Base-by-base conservation (phyloP, 106 monocot species). In the Iris macrosiphon region DNA sequence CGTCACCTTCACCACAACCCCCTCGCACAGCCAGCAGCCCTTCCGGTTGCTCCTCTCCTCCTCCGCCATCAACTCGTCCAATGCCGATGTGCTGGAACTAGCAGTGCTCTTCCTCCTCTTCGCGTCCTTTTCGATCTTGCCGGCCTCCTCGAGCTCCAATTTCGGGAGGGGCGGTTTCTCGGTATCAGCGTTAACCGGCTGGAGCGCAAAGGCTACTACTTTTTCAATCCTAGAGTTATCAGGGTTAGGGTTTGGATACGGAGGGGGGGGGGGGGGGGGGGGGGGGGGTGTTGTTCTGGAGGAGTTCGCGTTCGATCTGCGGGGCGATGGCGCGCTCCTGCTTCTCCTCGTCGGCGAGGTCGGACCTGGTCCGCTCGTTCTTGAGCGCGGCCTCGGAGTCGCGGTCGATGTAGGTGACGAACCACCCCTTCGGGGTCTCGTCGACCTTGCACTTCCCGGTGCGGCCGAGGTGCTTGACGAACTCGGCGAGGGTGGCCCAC, bases 391-490 rank as follows among this genome's bases (percentile, higher is more conserved):
- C 74, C 58, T 96, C 95, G 0, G 95, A 86, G 46, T 96, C 95
- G 1, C 85, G 67, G 31, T 96, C 89, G 10, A 89, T 86, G 67
- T 96, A 96, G n/a, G 89, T 89, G 24, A 96, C 86, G 72, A 96
- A 96, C 95, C 95, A 96, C 0, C 95, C 95, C 66, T 96, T 96
- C 17, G 89, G 89, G 14, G 89, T 96, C 44, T 96, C 89, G 31
- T 96, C 95, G n/a, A 96, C 95, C 64, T 96, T 96, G 72, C 95
- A 96, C 68, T 79, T 65, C 16, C 95, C 89, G 23, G 66, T 66
- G n/a, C 73, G 72, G 20, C 94, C 95, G 23, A 96, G 79, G 46
- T 89, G 59, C 74, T 89, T 96, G 34, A 96, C 84, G 62, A 96
- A 96, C 35, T 96, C 95, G 1, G 95, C 89, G 33, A 96, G 77